These are phyloP conservation scores for Phytomonas francai DNA, from an alignment of 208 protist genomes.

Conservation along the genomic window DNA sequence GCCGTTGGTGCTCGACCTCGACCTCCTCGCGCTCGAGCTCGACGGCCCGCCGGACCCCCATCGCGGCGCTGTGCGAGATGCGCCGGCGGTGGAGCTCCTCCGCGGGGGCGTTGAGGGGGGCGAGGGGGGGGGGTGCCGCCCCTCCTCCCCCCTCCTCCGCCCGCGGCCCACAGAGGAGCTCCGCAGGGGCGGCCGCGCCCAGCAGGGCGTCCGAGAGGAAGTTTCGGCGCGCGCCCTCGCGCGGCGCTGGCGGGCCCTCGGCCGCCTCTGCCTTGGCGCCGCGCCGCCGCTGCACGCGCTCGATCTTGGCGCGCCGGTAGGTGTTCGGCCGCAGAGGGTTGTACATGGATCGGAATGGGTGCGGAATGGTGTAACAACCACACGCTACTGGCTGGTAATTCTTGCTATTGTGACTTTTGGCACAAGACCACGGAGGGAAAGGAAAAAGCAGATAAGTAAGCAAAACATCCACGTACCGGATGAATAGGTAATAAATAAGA, in stretches of 20 bases:
- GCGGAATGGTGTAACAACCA: background rate
- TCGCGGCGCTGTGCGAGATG: conserved; percentile 53
- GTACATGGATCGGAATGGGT: background rate
- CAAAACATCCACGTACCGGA: background rate
- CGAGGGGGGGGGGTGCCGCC: background rate
- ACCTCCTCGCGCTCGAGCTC: conserved; percentile 52
- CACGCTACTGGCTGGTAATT: background rate
- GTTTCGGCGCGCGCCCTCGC: background rate
- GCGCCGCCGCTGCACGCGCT: background rate
- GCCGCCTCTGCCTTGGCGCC: background rate
- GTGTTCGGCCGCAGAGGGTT: background rate
- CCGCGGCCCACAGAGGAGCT: background rate
- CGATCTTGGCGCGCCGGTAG: background rate
- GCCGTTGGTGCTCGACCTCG: conserved; percentile 51
- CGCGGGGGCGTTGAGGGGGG: conserved; percentile 37
- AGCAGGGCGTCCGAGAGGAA: conserved; percentile 3
- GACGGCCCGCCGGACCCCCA: conserved; percentile 63
- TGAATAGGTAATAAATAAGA: background rate
- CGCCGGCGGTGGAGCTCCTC: conserved; percentile 74
- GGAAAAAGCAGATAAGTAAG: background rate
- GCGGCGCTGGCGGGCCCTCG: too few species aligned
- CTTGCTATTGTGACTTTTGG: background rate
- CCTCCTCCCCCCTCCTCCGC: background rate
- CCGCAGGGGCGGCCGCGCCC: too few species aligned
- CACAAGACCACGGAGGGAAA: background rate